Base-by-base conservation (phyloP, 306 rosid species). In the Alnus glutinosa region DNA sequence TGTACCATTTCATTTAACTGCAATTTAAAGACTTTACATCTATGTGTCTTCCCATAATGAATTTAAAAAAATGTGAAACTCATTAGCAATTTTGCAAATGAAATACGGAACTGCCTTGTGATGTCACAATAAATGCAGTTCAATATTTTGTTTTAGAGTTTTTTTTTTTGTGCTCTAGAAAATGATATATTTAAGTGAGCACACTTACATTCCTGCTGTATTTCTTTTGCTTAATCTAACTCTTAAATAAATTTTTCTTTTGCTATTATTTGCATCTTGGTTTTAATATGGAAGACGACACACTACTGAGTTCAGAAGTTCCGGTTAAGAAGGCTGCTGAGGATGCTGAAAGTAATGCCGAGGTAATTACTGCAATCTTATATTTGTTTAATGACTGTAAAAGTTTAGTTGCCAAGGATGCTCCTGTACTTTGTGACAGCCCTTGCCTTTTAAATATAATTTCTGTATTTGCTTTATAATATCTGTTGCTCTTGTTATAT, bases 241-340 rank as follows among this genome's bases (percentile, higher is more conserved):
- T 16, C 59, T 67, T 36, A 23, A 23, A 23, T 23, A 23, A 23
- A 23, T 23, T 23, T 23, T 23, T 23, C 28, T 23, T 23, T 23
- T 23, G 28, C 28, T 23, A 23, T 23, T 23, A 23, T 23, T 23
- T 23, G 28, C 28, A 23, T 23, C 83, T 70, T 28, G 79, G 42
- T 70, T 32, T 79, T 30, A 61, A 73, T 74, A 95, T 95, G 99
- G 99, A 85, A 75, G 88, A 79, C 76, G 98, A 83, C 70, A 74
- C 91, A 55, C 76, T 75, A 75, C 86, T 84, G 58, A 77, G 78
- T 76, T 79, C 85, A 63, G 96, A 89, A 85, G 83, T 76, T 84
- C 68, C 89, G 7, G 87, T 78, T 68, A 83, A 87, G 28, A 23
- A 23, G 28, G 28, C 28, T 23, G 28, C 28, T 23, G 28, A 23